These are phyloP conservation scores for Hypoxylon sp. DNA, from an alignment of 2,329 filamentous ascomycete species.

Conservation along the genomic window DNA sequence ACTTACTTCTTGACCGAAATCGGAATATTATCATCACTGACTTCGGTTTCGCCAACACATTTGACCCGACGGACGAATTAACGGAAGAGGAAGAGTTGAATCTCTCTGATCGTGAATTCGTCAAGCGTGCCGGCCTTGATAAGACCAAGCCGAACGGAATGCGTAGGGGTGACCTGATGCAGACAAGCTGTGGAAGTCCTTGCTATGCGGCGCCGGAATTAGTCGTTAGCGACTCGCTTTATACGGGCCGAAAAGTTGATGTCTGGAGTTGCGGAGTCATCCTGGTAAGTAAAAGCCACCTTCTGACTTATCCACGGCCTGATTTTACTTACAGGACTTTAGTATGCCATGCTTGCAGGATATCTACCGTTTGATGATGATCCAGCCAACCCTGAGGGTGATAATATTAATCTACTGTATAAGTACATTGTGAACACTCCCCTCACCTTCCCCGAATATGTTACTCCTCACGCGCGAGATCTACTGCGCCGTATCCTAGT, in stretches of 20 bases:
- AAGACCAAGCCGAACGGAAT: constrained; percentile 80
- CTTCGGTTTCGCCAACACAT: constrained; percentile 99
- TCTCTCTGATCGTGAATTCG: constrained; percentile 87
- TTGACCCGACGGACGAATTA: constrained; percentile 89
- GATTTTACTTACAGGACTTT: constrained; percentile 49
- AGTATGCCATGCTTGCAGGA: constrained; percentile 99
- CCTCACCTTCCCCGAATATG: constrained; percentile 98
- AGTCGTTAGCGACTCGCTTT: constrained; percentile 96
- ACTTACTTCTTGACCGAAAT: constrained; percentile 93
- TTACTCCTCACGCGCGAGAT: constrained; percentile 95
- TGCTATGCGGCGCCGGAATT: constrained; percentile 98
- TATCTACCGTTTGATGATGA: constrained; percentile 99
- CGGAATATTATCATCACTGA: constrained; percentile 99
- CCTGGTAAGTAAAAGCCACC: constrained; percentile 74
- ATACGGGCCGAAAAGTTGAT: constrained; percentile 97
- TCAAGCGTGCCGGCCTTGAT: constrained; percentile 89
- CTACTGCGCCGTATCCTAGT: constrained; percentile 93
- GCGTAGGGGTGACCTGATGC: constrained; percentile 95
- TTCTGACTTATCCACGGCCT: neutral
- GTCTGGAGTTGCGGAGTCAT: constrained; percentile 99
- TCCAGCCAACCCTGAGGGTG: constrained; percentile 96
- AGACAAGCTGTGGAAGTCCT: constrained; percentile 97
- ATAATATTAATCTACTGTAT: constrained; percentile 99
- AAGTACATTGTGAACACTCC: constrained; percentile 99
- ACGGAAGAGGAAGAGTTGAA: constrained; percentile 91